Evolutionary conservation across 106 monocot genomes (phyloP), one percentile per base, ranked within the genome.

Genomic region (Dendrobium officinale): DNA sequence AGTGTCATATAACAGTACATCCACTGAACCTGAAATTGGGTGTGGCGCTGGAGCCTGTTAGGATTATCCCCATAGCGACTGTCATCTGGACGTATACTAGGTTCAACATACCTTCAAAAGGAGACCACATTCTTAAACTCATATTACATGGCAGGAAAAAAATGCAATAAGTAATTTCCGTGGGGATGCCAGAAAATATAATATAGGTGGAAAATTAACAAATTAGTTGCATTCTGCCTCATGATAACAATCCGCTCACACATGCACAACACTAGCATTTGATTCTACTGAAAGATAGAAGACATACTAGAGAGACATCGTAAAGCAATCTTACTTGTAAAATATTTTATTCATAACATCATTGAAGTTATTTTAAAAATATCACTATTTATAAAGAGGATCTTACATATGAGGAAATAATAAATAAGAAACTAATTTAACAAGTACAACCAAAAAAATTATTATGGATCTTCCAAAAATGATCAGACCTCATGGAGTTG

Each of bases 41-140:
- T 94, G 66, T 98, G 97, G 17, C 97, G 86, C 58, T 98, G 97
- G 66, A 98, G 92, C 81, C 97, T 92, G 86, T 98, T 98, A 74
- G 97, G 97, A 79, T 98, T 98, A 84, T 98, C 97, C 13, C 97
- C 97, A 77, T 94, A 98, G 58, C 97, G 90, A 61, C 97, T 98
- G 64, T 98, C 97, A 88, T 98, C 97, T 42, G 97, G 97, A 61
- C 97, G 88, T 85, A 98, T 89, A 84, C 94, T 98, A 56, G 97
- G 97, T 81, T 98, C 97, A 76, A 89, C 89, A 82, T 98, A 98
- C 86, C 97, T 98, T 76, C 54, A 77, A 83, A 91, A 78, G n/a
- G 51, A n/a, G 9, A 27, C 42, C n/a, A 10, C 64, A 64, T 6
- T 64, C 24, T 64, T 64, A 64, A 64, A 26, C 1, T 64, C 15